A percentile compares a stretch with the other conserved stretches of the same genome.
phyloP scores from a whole-genome alignment of 2,329 filamentous ascomycete genomes.

The Pseudogymnoascus destructans region DNA sequence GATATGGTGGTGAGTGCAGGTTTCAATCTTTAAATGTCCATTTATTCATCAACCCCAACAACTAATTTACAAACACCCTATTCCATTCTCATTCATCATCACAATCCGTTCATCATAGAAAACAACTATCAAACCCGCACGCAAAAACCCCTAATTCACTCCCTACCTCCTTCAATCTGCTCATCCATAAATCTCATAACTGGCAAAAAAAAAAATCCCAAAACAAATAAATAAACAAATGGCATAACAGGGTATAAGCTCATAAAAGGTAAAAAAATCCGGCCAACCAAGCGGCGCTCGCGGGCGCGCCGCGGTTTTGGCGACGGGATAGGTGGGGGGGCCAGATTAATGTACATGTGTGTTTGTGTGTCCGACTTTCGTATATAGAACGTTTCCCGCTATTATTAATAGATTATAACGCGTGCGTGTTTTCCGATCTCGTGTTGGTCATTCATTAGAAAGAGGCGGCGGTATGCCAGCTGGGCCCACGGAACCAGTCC shows the following conservation, averaged over 20 bases:
- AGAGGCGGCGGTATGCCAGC: background rate
- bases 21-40: constrained; percentile 1
- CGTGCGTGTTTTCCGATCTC: background rate
- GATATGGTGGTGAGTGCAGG: no score
- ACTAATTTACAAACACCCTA: background rate
- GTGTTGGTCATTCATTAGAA: constrained; percentile 1
- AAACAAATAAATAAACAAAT: background rate
- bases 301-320: background rate
- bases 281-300: background rate
- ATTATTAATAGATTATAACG: constrained; percentile 3
- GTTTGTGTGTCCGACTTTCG: background rate
- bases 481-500: background rate
- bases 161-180: background rate
- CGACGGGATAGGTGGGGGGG: background rate
- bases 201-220: background rate
- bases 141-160: background rate
- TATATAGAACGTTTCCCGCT: background rate
- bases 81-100: background rate
- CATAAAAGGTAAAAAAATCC: constrained; percentile 2
- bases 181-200: background rate
- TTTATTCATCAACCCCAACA: constrained; percentile 1
- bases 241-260: constrained; percentile 5
- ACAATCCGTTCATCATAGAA: background rate
- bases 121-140: background rate
- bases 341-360: constrained; percentile 5